Evolutionary conservation across 192 early-diverging fungal genomes (phyloP), one percentile per base, ranked within the genome.

Genomic region (Rhizophlyctis rosea): DNA sequence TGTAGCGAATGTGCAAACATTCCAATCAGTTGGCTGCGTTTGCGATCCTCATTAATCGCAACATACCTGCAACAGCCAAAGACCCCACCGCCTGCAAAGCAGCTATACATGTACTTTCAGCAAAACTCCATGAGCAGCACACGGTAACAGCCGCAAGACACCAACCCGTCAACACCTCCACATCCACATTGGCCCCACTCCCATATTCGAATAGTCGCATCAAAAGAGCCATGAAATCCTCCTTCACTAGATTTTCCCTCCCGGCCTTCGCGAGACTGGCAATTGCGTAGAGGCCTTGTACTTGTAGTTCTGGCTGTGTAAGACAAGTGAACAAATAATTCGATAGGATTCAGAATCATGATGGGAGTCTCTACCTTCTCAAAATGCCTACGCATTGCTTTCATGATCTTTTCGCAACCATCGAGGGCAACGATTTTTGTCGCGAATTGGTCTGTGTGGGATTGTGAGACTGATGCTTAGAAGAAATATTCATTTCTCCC

Each of bases 271-370:
- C 57, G 39, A 74, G 36, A 21, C 30, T 56, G 13, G 72, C 35
- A n/a, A 74, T 51, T 4, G 72, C 72, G 54, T 74, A 50, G 32
- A 74, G 64, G 3, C 57, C 67, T 56, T 74, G 72, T 1, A 74
- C 57, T 31, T 74, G 72, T 2, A 68, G 44, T 18, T 68, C 65
- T 3, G 53, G 23, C 33, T 67, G 56, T 11, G 0, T 16, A 0
- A 34, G 9, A 31, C 11, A 2, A 57, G 13, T 9, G 21, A 9
- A 47, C 27, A n/a, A 1, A 23, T 11, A 13, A 58, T 9, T 34
- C 27, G 9, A 33, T n/a, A n/a, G n/a, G n/a, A n/a, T n/a, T n/a
- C n/a, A n/a, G n/a, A n/a, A n/a, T n/a, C n/a, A n/a, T n/a, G n/a
- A n/a, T n/a, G n/a, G n/a, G n/a, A n/a, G n/a, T n/a, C n/a, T n/a